Conservation (phyloP, 352 stramenopile species). For the Blastocystis sp. region DNA sequence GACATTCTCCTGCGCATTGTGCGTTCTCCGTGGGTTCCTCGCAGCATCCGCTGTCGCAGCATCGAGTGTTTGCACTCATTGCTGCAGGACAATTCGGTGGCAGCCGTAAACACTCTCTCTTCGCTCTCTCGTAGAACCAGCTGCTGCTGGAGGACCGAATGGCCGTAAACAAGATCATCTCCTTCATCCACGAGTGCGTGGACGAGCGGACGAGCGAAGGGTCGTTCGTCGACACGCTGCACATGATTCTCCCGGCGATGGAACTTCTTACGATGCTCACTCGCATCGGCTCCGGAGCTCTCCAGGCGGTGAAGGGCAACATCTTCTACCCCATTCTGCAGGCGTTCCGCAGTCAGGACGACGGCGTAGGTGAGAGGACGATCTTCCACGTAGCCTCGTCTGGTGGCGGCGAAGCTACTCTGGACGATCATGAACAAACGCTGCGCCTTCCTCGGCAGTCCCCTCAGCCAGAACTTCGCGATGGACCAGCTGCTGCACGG, state of each 20-base stretch:
- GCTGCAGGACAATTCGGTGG: neutral
- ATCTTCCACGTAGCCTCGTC: neutral
- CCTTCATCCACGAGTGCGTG: neutral
- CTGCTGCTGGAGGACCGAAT: neutral
- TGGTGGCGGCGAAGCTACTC: neutral
- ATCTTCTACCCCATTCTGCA: conserved; percentile 27
- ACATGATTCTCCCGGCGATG: too few relatives aligned
- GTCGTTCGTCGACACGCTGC: too few relatives aligned
- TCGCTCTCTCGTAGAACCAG: neutral
- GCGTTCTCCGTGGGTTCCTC: neutral
- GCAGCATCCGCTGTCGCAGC: neutral
- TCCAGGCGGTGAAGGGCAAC: conserved; percentile 11
- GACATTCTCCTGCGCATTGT: neutral
- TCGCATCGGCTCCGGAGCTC: neutral
- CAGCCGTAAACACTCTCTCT: neutral
- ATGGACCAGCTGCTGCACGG: neutral
- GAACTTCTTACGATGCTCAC: neutral
- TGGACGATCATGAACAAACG: conserved; percentile 3
- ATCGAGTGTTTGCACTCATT: neutral
- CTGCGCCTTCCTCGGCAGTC: neutral
- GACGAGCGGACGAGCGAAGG: too few relatives aligned
- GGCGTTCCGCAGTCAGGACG: neutral
- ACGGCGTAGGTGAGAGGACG: neutral
- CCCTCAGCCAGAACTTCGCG: neutral
- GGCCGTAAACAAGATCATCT: neutral